Evolutionary conservation across 164 flowering plant genomes (phyloP).

Genomic region (Euptelea pleiosperma): DNA sequence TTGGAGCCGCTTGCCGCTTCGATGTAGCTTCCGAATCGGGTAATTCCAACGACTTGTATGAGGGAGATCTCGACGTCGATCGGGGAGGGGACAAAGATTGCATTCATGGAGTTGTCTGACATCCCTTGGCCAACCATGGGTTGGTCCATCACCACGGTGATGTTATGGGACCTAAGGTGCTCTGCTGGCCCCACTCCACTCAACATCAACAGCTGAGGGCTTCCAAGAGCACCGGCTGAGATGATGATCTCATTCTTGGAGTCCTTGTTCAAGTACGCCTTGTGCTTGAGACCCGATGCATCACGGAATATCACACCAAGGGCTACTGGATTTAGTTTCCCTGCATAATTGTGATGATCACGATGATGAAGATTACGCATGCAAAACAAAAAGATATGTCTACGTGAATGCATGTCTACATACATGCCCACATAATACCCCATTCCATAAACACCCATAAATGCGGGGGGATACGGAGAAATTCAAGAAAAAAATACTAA

Average conservation of each 20-base stretch:
- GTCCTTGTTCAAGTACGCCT: conserved; percentile 36
- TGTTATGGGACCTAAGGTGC: conserved; percentile 45
- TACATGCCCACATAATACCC: too few species aligned
- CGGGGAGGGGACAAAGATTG: conserved; percentile 61
- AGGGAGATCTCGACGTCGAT: conserved; percentile 69
- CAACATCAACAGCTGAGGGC: conserved; percentile 81
- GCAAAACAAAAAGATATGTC: too few species aligned
- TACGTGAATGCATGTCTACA: too few species aligned
- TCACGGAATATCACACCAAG: conserved; percentile 54
- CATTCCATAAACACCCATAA: too few species aligned
- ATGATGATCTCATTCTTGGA: conserved; percentile 52
- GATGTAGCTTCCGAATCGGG: conserved; percentile 55
- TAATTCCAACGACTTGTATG: conserved; percentile 73
- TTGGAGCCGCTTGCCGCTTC: conserved; percentile 65
- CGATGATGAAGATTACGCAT: too few species aligned
- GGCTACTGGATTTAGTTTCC: conserved; percentile 40
- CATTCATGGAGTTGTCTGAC: conserved; percentile 88
- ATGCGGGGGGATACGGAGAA: too few species aligned
- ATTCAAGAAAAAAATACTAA: too few species aligned
- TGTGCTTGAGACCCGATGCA: conserved; percentile 37
- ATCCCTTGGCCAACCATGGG: conserved; percentile 71
- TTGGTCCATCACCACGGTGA: conserved; percentile 48
- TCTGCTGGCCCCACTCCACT: conserved; percentile 67
- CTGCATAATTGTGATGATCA: too few species aligned
- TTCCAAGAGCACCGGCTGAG: conserved; percentile 44